phyloP scores from a whole-genome alignment of 2,329 filamentous ascomycete species.

The Cadophora gregata region DNA sequence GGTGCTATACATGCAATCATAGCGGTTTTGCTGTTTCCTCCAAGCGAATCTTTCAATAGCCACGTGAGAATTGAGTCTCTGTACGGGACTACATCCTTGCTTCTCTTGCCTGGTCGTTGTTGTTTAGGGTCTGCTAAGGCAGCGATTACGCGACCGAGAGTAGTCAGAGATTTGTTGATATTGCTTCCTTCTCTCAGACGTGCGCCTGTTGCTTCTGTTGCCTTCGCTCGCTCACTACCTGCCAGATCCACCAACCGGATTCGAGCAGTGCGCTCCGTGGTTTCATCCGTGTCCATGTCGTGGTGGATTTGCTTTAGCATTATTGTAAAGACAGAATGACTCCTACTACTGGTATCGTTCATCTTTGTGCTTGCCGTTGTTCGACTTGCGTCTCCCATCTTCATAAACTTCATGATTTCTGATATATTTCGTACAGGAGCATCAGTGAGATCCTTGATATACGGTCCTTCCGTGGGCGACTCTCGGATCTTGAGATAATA shows the following conservation, averaged over 20 bases:
- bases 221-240: slow-evolving; percentile 92
- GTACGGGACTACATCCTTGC: slow-evolving; percentile 83
- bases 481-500: slow-evolving; percentile 98
- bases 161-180: slow-evolving; percentile 98
- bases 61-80: slow-evolving; percentile 84
- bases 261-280: slow-evolving; percentile 89
- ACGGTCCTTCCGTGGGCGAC: slow-evolving; percentile 91
- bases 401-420: slow-evolving; percentile 92
- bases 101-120: slow-evolving; percentile 61
- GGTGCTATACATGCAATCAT: slow-evolving; percentile 99
- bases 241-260: slow-evolving; percentile 96
- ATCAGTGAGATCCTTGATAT: slow-evolving; percentile 95
- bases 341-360: slow-evolving; percentile 98
- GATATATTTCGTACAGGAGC: slow-evolving; percentile 85
- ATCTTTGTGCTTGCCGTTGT: slow-evolving; percentile 96
- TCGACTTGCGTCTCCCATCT: slow-evolving; percentile 82
- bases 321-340: slow-evolving; percentile 97
- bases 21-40: slow-evolving; percentile 96
- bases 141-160: slow-evolving; percentile 92
- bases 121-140: slow-evolving; percentile 78
- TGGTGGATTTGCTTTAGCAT: slow-evolving; percentile 98
- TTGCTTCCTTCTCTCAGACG: slow-evolving; percentile 93
- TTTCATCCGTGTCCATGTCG: slow-evolving; percentile 96
- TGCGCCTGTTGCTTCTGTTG: slow-evolving; percentile 91
- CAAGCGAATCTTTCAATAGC: slow-evolving; percentile 94